Evolutionary conservation across 1,284 basidiomycete genomes (phyloP), one percentile per base, ranked within the genome.

Genomic region (Schizophyllum commune): DNA sequence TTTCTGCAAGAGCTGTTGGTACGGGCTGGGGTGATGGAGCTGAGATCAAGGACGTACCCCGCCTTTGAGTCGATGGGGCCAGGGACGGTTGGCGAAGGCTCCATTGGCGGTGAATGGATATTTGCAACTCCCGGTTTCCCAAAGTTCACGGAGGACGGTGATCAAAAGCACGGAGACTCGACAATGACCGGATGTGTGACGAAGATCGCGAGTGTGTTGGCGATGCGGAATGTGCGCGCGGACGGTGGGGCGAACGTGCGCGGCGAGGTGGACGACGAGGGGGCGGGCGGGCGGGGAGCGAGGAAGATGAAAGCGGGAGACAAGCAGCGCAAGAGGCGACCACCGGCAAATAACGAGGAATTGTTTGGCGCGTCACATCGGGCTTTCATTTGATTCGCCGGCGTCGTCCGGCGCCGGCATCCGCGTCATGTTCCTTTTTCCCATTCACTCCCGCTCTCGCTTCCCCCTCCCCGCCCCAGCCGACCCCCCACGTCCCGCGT

Each of bases 131-230:
- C 69, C 72, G 72, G 66, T 68, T 70, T 66, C 72, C 72, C 70
- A 72, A 73, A 65, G 65, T 63, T 64, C 66, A 68, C 67, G 64
- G 64, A 55, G 52, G 70, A 71, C 74, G 75, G 74, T 75, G 72
- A 76, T 76, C 74, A 73, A 76, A 75, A 68, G 65, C 64, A 65
- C 61, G 61, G 62, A 66, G 61, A 63, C 62, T 64, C 58, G 60
- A 60, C 13, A 47, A 47, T 47, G 39, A 47, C 39, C 39, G 39
- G 39, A 47, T 47, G 13, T 47, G 39, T 47, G 39, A 47, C 39
- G 39, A 47, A 11, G 39, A 47, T 47, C 27, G 52, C 58, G 56
- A 61, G 54, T 32, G 64, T 55, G 59, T 61, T 32, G 22, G 58
- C 52, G 58, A 58, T 33, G 33, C 34, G 51, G 61, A 62, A 59